phyloP scores from a whole-genome alignment of 805 yeast species.

The Cyberlindnera euphorbiiphila region DNA sequence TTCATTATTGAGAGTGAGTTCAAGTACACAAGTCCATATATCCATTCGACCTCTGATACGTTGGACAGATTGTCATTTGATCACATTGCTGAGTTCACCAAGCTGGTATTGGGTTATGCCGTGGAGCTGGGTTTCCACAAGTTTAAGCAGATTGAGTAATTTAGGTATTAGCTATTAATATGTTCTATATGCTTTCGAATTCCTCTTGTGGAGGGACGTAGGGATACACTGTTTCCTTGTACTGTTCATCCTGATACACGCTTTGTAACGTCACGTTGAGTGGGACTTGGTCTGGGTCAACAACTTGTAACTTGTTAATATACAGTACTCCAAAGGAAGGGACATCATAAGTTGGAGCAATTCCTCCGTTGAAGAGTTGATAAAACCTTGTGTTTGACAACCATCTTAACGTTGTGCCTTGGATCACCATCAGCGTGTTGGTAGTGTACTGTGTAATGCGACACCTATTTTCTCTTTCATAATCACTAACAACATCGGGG shows the following conservation, averaged over 20 bases:
- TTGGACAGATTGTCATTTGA: slow-evolving; percentile 72
- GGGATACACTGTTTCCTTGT: slow-evolving; percentile 6
- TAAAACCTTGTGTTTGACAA: slow-evolving; percentile 4
- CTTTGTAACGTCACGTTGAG: slow-evolving; percentile 7
- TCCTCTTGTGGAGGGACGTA: slow-evolving; percentile 1
- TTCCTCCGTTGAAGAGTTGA: not conserved
- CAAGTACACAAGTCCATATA: slow-evolving; percentile 57
- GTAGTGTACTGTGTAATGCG: slow-evolving; percentile 16
- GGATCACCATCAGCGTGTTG: slow-evolving; percentile 7
- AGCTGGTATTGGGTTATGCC: slow-evolving; percentile 68
- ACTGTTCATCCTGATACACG: slow-evolving; percentile 7
- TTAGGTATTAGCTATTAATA: too few relatives aligned
- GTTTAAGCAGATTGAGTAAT: slow-evolving; percentile 12
- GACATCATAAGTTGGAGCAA: not conserved
- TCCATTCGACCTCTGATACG: slow-evolving; percentile 79
- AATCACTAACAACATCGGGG: slow-evolving; percentile 1
- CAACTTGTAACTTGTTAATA: slow-evolving; percentile 10
- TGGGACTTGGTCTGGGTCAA: slow-evolving; percentile 13
- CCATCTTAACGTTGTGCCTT: slow-evolving; percentile 8
- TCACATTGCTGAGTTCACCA: slow-evolving; percentile 79
- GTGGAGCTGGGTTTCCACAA: slow-evolving; percentile 57
- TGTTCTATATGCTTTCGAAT: too few relatives aligned
- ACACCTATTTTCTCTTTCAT: slow-evolving; percentile 12
- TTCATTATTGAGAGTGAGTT: slow-evolving; percentile 78
- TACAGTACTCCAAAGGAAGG: slow-evolving; percentile 7